Base-by-base conservation (phyloP, 192 early-diverging fungal genomes). In the Funneliformis geosporum region DNA sequence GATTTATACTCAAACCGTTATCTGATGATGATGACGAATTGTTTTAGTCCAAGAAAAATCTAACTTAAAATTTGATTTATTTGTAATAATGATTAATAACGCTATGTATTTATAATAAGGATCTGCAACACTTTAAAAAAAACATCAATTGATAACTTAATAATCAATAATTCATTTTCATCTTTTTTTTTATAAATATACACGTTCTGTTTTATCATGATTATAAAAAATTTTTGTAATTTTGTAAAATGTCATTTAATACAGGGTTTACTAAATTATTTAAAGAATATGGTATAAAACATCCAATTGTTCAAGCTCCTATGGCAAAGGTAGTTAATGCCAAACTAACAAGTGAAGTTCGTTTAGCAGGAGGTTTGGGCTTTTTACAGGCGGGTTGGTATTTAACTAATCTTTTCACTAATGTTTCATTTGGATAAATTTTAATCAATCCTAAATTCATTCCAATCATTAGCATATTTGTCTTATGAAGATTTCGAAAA, bases 231-330 rank as follows among this genome's bases (percentile, higher is more conserved):
- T 2, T 33, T 33, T 33, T 33, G 33, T 33, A 33, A 33, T 33
- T 33, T 33, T 33, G 33, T 33, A 33, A 2, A 33, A 33, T 33
- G 33, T n/a, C 62, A 23, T 65, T 65, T 33, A 14, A 65, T 33
- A 65, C 62, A 12, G 28, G 14, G 28, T 65, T 65, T 33, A 65
- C 21, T 33, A 5, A 23, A 33, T 65, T 65, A 21, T 65, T 65
- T 65, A 65, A 65, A 65, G 23, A 28, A 33, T 33, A 33, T 65
- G 62, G 62, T 14, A 33, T 65, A 65, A 65, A 65, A 65, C 27
- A 65, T 33, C 62, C 62, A 33, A 65, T 65, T 12, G 62, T 64
- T 27, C 11, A 10, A 2, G 62, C 62, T 28, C 62, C 62, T 12
- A 64, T 64, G 62, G 62, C 62, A 27, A 27, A 4, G 12, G 12